Conservation (phyloP, 2,329 filamentous ascomycete genomes). For the Beauveria caledonica region DNA sequence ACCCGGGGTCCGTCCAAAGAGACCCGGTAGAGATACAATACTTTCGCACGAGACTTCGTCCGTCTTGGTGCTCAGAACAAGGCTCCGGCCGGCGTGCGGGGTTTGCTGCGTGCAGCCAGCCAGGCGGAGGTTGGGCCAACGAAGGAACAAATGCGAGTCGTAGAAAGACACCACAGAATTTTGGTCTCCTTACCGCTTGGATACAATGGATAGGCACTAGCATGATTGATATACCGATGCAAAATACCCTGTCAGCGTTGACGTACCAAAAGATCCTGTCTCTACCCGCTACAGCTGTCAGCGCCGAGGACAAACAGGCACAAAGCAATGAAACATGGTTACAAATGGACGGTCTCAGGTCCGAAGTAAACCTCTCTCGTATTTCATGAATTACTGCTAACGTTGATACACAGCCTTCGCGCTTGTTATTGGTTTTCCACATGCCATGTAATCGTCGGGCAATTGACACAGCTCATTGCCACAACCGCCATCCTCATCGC, state of each 20-base stretch:
- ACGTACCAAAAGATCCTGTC: background rate
- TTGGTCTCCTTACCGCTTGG: background rate
- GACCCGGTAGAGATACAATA: too few species aligned
- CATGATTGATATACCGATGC: constrained; percentile 1
- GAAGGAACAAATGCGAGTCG: too few species aligned
- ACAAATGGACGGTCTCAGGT: background rate
- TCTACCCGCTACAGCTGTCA: background rate
- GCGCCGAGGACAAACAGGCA: background rate
- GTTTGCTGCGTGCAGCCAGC: too few species aligned
- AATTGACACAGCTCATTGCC: background rate
- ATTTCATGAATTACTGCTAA: background rate
- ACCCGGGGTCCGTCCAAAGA: too few species aligned
- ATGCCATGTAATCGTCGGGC: background rate
- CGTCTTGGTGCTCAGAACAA: too few species aligned
- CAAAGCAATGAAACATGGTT: background rate
- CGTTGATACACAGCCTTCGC: background rate
- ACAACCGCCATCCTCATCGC: background rate
- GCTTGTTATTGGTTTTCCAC: background rate
- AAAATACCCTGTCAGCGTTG: background rate
- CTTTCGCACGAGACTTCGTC: too few species aligned
- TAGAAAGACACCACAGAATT: too few species aligned
- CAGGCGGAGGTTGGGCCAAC: too few species aligned
- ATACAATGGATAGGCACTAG: background rate
- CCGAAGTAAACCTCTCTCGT: too few species aligned
- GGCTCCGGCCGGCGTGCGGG: too few species aligned